Base-by-base conservation (phyloP, 768 basidiomycete genomes). In the Gloeophyllum trabeum region DNA sequence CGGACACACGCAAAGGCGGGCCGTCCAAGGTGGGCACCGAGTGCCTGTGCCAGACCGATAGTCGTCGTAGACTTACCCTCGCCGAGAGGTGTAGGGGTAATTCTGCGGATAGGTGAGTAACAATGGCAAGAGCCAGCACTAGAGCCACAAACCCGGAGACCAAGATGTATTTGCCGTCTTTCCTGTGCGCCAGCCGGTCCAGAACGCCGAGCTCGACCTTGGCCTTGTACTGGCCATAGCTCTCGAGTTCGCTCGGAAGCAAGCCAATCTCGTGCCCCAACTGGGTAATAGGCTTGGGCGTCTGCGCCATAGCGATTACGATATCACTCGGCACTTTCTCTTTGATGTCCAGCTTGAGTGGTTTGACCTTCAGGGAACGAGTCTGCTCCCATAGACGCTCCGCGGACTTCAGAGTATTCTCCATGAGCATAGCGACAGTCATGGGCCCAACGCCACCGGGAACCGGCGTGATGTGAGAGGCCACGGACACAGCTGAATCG, bases 391-490 rank as follows among this genome's bases (percentile, higher is more conserved):
- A 92, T 40, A 79, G 71, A 40, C 87, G 79, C 59, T 86, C 74
- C 19, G 93, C 92, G 38, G 90, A 83, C 48, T 71, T 66, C 50
- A 90, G 65, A 1, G 93, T 94, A 63, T 98, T 99, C 55, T 80
- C 75, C 93, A 99, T 97, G 48, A 99, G 79, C 68, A 97, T 73
- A 18, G 96, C 96, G 44, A 99, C 96, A 12, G 96, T 99, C 93
- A 98, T 96, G n/a, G 96, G 96, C 10, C 96, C 96, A 41, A 99
- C 96, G 44, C 96, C 96, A 60, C 96, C 96, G 0, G 96, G 96
- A 20, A 99, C 96, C 18, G 96, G 96, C 0, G 96, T 99, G 53
- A 99, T 96, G 62, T 83, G 66, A 2, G 88, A 86, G 1, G 96
- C 94, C 45, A 83, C 76, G 35, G 66, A 55, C 20, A 74, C 63